A percentile compares a stretch with the other conserved stretches of the same genome.
Evolutionary conservation across 345 rosid genomes (phyloP).

Genomic region (Psidium friedrichsthalianum): DNA sequence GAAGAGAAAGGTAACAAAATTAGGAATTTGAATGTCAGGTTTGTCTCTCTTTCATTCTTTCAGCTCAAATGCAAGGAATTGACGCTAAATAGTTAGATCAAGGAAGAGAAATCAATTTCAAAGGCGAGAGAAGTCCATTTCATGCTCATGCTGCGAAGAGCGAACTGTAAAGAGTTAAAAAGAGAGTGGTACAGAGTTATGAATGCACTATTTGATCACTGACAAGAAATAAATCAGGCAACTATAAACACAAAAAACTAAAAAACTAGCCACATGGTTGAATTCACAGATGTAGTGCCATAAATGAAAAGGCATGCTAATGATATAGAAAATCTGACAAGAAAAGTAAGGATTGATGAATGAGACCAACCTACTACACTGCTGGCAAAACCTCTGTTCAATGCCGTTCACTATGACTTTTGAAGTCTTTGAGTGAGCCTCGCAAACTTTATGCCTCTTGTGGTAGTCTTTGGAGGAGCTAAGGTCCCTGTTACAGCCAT

Average conservation of each 20-base stretch:
- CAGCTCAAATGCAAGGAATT: background rate
- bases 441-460: constrained; percentile 79
- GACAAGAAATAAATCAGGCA: background rate
- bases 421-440: constrained; percentile 60
- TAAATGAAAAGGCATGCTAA: background rate
- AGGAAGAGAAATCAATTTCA: background rate
- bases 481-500: constrained; percentile 70
- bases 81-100: background rate
- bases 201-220: background rate
- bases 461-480: constrained; percentile 64
- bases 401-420: constrained; percentile 52
- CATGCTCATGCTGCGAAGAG: background rate
- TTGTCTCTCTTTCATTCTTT: background rate
- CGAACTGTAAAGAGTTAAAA: background rate
- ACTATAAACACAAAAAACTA: background rate
- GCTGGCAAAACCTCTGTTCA: constrained; percentile 86
- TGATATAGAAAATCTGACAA: background rate
- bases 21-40: background rate
- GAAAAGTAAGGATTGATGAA: background rate
- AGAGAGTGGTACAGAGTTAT: background rate
- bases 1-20: background rate
- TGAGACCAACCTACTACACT: constrained; percentile 67
- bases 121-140: background rate
- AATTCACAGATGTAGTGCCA: background rate
- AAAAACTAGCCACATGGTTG: background rate